Conservation (phyloP, 2,329 filamentous ascomycete genomes). For the Fusarium devonianum region DNA sequence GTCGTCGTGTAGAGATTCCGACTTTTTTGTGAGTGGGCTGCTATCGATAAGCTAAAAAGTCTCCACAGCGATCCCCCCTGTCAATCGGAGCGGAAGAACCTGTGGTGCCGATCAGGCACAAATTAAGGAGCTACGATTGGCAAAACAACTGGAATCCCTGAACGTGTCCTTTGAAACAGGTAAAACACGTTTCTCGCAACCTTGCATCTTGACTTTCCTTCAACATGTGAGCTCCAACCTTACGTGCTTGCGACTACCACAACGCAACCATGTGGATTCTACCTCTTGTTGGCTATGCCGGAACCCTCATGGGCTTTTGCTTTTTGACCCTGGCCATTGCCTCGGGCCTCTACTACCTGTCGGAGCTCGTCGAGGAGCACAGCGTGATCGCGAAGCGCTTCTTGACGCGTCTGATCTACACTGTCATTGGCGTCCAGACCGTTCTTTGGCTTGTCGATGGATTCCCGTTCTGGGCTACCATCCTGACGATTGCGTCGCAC, state of each 20-base stretch:
- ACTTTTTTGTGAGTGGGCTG: slow-evolving; percentile 42
- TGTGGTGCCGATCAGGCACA: not conserved
- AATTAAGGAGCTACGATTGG: slow-evolving; percentile 32
- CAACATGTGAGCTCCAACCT: slow-evolving; percentile 37
- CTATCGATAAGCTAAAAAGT: slow-evolving; percentile 39
- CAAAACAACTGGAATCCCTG: slow-evolving; percentile 20
- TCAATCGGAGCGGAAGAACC: slow-evolving; percentile 13
- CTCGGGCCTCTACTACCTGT: slow-evolving; percentile 98
- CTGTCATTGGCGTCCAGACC: slow-evolving; percentile 75
- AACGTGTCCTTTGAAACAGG: slow-evolving; percentile 35
- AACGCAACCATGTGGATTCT: slow-evolving; percentile 85
- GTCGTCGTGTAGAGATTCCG: slow-evolving; percentile 25
- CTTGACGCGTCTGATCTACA: slow-evolving; percentile 85
- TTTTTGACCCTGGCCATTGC: slow-evolving; percentile 96
- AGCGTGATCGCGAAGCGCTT: slow-evolving; percentile 90
- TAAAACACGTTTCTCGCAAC: slow-evolving; percentile 21
- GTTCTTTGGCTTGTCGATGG: slow-evolving; percentile 81
- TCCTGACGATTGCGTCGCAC: slow-evolving; percentile 82
- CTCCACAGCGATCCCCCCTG: not conserved
- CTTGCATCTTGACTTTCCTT: slow-evolving; percentile 9
- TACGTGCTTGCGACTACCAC: slow-evolving; percentile 19
- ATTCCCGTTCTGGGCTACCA: slow-evolving; percentile 79
- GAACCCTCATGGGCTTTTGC: slow-evolving; percentile 85
- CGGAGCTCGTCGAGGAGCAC: slow-evolving; percentile 97
- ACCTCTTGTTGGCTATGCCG: slow-evolving; percentile 87